Evolutionary conservation across 805 yeast genomes (phyloP).

Genomic region (Torulaspora franciscae): DNA sequence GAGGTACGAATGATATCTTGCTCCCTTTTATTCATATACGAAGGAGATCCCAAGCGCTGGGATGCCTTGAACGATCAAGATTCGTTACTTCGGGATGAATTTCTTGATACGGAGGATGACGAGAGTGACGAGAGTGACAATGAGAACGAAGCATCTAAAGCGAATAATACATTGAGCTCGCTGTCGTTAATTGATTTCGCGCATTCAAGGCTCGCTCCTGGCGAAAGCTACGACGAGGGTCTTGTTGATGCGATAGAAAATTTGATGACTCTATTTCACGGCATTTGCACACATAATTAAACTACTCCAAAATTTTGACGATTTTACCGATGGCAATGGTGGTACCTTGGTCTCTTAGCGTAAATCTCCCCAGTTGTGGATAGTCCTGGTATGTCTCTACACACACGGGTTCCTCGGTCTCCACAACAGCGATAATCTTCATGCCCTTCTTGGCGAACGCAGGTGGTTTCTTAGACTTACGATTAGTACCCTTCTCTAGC

Average conservation of each 20-base stretch:
- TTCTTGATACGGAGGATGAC: conserved; percentile 33
- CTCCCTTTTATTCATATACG: conserved; percentile 68
- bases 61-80: conserved; percentile 40
- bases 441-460: conserved; percentile 98
- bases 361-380: conserved; percentile 96
- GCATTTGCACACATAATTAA: conserved; percentile 5
- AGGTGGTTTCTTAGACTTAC: conserved; percentile 94
- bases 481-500: conserved; percentile 93
- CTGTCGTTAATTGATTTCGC: conserved; percentile 84
- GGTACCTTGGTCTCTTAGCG: conserved; percentile 96
- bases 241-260: conserved; percentile 64
- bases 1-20: conserved; percentile 68
- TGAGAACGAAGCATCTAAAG: conserved; percentile 32
- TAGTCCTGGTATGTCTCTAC: conserved; percentile 88
- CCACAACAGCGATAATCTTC: conserved; percentile 92
- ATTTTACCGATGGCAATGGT: conserved; percentile 98
- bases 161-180: conserved; percentile 42
- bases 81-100: conserved; percentile 34
- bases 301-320: conserved; percentile 65
- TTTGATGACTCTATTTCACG: conserved; percentile 44
- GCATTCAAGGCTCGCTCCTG: conserved; percentile 63
- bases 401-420: conserved; percentile 82
- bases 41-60: conserved; percentile 60
- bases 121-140: conserved; percentile 37
- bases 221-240: conserved; percentile 67